These are phyloP conservation scores for Apophysomyces trapeziformis DNA, from an alignment of 371 early-diverging fungal genomes.

Conservation along the genomic window DNA sequence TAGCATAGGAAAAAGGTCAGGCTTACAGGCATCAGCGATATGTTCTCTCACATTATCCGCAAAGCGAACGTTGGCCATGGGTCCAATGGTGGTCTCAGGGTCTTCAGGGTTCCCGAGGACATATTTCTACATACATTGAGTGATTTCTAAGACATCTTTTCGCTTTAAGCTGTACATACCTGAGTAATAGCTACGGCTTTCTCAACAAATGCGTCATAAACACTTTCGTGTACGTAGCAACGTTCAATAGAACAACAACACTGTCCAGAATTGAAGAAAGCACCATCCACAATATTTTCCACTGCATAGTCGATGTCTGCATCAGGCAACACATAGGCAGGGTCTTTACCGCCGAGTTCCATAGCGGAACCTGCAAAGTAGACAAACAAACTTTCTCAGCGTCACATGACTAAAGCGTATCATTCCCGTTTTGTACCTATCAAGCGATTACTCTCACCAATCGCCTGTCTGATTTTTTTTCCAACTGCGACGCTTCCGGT, in stretches of 20 bases:
- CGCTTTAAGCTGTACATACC: constrained; percentile 31
- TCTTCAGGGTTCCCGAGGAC: constrained; percentile 73
- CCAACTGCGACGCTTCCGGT: constrained; percentile 86
- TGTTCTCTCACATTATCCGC: constrained; percentile 76
- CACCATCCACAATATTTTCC: constrained; percentile 82
- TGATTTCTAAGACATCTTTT: background rate
- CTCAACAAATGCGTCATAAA: constrained; percentile 77
- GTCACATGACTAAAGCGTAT: constrained; percentile 1
- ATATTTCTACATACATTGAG: constrained; percentile 32
- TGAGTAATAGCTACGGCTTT: constrained; percentile 68
- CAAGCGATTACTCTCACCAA: constrained; percentile 60
- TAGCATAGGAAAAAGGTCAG: background rate
- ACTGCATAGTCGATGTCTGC: constrained; percentile 72
- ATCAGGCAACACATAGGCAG: constrained; percentile 84
- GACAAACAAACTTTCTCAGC: constrained; percentile 7
- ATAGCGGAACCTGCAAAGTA: constrained; percentile 65
- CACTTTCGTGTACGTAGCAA: constrained; percentile 78
- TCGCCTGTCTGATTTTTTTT: constrained; percentile 64
- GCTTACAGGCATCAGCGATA: constrained; percentile 68
- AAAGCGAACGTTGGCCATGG: constrained; percentile 73
- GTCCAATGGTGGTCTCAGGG: constrained; percentile 74
- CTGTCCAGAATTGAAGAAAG: constrained; percentile 87
- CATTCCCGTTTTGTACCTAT: constrained; percentile 56
- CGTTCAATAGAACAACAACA: constrained; percentile 86
- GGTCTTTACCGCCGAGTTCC: constrained; percentile 89